Evolutionary conservation across 2,329 filamentous ascomycete species (phyloP).

Genomic region (Metarhizium album): DNA sequence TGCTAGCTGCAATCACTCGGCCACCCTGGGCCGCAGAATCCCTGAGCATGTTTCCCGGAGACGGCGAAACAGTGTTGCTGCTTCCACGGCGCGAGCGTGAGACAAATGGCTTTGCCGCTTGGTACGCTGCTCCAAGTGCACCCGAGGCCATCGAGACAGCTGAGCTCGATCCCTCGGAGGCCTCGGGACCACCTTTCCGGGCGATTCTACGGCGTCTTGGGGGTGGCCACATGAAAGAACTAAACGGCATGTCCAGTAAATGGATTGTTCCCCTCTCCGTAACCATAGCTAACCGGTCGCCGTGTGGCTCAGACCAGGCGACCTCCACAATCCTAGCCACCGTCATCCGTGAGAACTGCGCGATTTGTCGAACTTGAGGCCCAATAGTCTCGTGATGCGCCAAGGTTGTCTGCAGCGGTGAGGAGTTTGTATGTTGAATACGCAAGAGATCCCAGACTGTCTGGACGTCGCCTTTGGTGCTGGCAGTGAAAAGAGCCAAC

Average conservation of each 20-base stretch:
- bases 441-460: conserved; percentile 71
- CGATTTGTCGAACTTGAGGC: conserved; percentile 67
- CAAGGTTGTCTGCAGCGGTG: conserved; percentile 41
- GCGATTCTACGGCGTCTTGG: conserved; percentile 41
- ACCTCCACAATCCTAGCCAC: conserved; percentile 86
- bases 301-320: conserved; percentile 71
- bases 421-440: conserved; percentile 51
- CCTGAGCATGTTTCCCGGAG: conserved; percentile 35
- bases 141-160: conserved; percentile 62
- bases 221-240: conserved; percentile 80
- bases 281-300: conserved; percentile 76
- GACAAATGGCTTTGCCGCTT: conserved; percentile 53
- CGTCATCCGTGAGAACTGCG: conserved; percentile 83
- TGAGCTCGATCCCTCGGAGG: conserved; percentile 37
- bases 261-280: conserved; percentile 95
- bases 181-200: conserved; percentile 33
- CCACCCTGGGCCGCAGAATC: conserved; percentile 59
- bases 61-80: conserved; percentile 18
- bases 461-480: conserved; percentile 73
- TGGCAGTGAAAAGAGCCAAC: conserved; percentile 65
- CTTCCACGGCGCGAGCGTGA: conserved; percentile 43
- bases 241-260: conserved; percentile 74
- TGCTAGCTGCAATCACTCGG: conserved; percentile 60
- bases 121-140: conserved; percentile 58
- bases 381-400: conserved; percentile 34